Evolutionary conservation across 176 grass and related monocot genomes (phyloP), one percentile per base, ranked within the genome.

Genomic region (Bolboschoenus planiculmis): DNA sequence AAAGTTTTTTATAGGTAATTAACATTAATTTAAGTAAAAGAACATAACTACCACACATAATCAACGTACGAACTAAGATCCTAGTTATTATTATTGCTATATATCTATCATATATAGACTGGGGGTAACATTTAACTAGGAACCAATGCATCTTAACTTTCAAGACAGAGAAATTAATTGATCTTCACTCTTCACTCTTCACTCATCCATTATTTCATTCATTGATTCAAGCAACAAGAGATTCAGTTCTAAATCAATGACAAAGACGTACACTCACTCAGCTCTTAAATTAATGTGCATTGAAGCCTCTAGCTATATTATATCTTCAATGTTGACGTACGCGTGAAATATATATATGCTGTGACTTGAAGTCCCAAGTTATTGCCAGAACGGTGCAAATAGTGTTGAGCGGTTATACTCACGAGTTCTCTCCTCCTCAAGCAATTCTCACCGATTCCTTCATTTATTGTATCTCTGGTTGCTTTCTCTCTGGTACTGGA

Each of bases 361-460:
- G 33, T 20, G 50, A 24, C 40, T 50, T 48, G 13, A 50, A 34
- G 10, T 48, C 24, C 10, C 5, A 50, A 75, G 1, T 76, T 76
- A 51, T 50, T 76, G 72, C 43, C 26, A 76, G 4, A 76, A 51
- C 60, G 79, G 60, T 82, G 58, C 58, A 40, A 50, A 14, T 48
- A 1, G 13, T 80, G 77, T 24, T 56, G 51, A 80, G 30, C n/a
- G 35, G 79, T 39, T 44, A 30, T 46, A 50, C 57, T 82, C 79
- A 82, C 79, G 33, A 10, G 35, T 65, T 42, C 4, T 81, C 79
- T 62, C 10, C 79, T 44, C 44, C 37, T 44, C n/a, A 60, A 27
- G 78, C 55, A 57, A 81, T 81, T 46, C 42, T 50, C 23, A 64
- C 59, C 56, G 47, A 48, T 81, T 81, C 79, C 36, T n/a, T 64